Evolutionary conservation across 2,329 filamentous ascomycete genomes (phyloP).

Genomic region (Aureobasidium uvarum): DNA sequence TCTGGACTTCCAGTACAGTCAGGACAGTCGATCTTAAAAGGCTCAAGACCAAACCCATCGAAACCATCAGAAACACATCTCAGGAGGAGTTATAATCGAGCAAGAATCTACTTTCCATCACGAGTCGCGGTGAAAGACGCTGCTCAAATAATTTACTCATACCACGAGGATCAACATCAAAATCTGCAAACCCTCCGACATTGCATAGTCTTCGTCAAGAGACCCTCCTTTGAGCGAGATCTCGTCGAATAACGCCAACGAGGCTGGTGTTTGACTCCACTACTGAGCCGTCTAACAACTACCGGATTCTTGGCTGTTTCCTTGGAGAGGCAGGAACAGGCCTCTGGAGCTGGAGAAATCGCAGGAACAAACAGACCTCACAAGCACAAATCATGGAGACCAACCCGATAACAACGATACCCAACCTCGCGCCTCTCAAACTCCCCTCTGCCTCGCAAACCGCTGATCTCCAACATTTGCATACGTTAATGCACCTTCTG

Average conservation of each 20-base stretch:
- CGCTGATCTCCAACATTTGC: slow-evolving; percentile 39
- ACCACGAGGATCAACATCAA: background rate
- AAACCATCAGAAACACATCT: background rate
- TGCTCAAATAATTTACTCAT: background rate
- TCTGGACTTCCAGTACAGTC: too few species aligned
- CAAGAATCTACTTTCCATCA: too few species aligned
- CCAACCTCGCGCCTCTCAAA: slow-evolving; percentile 25
- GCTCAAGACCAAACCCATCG: background rate
- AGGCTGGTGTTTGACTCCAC: background rate
- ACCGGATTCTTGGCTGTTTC: background rate
- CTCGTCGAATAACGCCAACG: background rate
- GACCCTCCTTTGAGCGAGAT: background rate
- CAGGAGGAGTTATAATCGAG: background rate
- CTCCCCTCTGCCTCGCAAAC: slow-evolving; percentile 9
- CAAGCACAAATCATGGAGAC: background rate
- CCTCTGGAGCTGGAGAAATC: background rate
- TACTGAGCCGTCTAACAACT: too few species aligned
- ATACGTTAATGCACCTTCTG: slow-evolving; percentile 66
- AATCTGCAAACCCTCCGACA: background rate
- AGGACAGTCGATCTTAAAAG: too few species aligned
- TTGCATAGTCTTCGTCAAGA: background rate
- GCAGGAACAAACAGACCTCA: background rate
- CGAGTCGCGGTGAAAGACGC: background rate
- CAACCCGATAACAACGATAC: background rate
- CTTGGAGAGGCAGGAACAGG: background rate